Conservation (phyloP, 78 protist genomes). For the Dictyostelium brefeldianum region DNA sequence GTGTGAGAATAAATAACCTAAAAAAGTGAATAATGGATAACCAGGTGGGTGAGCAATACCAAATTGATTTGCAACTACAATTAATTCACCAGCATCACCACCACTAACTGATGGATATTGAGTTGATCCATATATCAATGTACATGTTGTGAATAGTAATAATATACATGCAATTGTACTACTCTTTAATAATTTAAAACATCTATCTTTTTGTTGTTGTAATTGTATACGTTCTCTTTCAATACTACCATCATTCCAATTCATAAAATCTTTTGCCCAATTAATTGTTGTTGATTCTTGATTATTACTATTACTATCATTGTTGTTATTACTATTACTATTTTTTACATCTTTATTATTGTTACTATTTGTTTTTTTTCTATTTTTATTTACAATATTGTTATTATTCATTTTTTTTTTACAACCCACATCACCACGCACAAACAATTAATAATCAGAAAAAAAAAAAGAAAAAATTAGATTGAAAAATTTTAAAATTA, state of each 20-base stretch:
- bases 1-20: conserved; percentile 52
- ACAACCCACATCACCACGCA: background rate
- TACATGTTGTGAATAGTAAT: conserved; percentile 22
- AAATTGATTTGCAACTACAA: conserved; percentile 57
- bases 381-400: background rate
- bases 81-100: conserved; percentile 92
- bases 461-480: background rate
- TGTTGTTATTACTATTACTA: background rate
- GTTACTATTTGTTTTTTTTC: background rate
- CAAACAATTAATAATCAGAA: background rate
- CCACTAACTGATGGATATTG: conserved; percentile 87
- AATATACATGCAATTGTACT: background rate
- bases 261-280: conserved; percentile 63
- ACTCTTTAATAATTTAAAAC: background rate
- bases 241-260: conserved; percentile 48
- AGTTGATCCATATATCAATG: conserved; percentile 66
- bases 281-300: conserved; percentile 18
- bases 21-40: conserved; percentile 85
- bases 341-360: background rate
- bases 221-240: conserved; percentile 1
- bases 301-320: background rate
- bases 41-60: conserved; percentile 94
- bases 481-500: background rate
- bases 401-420: background rate
- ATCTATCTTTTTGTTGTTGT: background rate